Percentiles rank a stretch among this genome's conserved stretches.
These are phyloP conservation scores for Ambrosia artemisiifolia DNA, from an alignment of 129 eudicot species.

Conservation along the genomic window DNA sequence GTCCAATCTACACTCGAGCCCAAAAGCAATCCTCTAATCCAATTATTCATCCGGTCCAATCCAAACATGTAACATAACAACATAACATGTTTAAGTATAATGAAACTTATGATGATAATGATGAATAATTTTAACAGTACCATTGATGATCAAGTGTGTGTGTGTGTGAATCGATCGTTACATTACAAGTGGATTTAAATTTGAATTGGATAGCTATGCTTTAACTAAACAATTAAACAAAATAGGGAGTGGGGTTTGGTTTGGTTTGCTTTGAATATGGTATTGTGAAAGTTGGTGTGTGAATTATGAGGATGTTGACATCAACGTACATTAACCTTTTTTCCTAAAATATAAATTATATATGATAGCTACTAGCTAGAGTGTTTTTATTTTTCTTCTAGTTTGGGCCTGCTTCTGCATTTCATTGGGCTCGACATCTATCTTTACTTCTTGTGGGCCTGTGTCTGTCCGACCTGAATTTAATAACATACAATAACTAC, in stretches of 20 bases:
- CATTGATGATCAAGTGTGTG: slow-evolving; percentile 16
- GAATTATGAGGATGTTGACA: slow-evolving; percentile 6
- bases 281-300: slow-evolving; percentile 12
- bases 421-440: neutral
- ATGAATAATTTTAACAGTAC: no score
- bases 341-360: no score
- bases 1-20: no score
- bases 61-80: no score
- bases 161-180: neutral
- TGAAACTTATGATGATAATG: no score
- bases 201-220: neutral
- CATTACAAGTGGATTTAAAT: neutral
- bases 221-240: slow-evolving; percentile 1
- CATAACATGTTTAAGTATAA: no score
- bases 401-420: neutral
- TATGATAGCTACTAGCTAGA: no score
- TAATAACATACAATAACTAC: no score
- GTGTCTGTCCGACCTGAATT: no score
- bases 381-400: no score
- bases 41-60: no score
- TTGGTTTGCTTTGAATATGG: neutral
- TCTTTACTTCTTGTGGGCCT: neutral
- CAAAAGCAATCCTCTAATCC: no score
- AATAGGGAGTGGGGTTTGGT: slow-evolving; percentile 3
- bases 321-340: neutral